These are phyloP conservation scores for Suillus spraguei DNA, from an alignment of 768 basidiomycete genomes.

Conservation along the genomic window DNA sequence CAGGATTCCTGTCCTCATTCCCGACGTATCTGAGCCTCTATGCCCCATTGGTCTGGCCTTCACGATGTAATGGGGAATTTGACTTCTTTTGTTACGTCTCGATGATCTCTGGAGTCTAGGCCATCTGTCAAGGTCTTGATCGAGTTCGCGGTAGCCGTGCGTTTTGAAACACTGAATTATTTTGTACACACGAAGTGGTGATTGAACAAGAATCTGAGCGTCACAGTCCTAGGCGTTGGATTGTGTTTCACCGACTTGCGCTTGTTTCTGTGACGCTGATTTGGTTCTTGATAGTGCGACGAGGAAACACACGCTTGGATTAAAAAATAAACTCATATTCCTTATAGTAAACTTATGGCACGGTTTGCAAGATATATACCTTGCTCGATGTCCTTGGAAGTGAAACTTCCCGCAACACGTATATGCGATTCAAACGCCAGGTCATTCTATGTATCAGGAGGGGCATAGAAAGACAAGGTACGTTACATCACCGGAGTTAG, in stretches of 20 bases:
- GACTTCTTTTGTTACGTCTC: too few species aligned
- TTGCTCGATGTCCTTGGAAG: too few species aligned
- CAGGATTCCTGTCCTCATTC: not conserved
- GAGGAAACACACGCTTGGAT: too few species aligned
- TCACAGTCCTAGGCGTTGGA: too few species aligned
- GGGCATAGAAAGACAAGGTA: too few species aligned
- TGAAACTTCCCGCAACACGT: too few species aligned
- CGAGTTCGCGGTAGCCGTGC: not conserved
- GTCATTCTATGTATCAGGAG: too few species aligned
- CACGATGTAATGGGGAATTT: too few species aligned
- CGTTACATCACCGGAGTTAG: too few species aligned
- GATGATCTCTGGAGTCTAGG: not conserved
- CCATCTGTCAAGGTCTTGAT: not conserved
- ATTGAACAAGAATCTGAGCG: not conserved
- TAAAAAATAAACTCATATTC: too few species aligned
- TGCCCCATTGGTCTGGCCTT: not conserved
- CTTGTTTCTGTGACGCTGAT: not conserved
- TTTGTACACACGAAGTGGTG: not conserved
- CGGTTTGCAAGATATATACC: not conserved
- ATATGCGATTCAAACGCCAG: too few species aligned
- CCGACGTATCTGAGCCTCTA: not conserved
- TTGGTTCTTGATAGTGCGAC: not conserved
- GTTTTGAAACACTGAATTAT: not conserved
- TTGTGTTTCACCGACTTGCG: not conserved
- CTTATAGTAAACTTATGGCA: not conserved